Base-by-base conservation (phyloP, 768 basidiomycete genomes). In the Roridomyces roridus region DNA sequence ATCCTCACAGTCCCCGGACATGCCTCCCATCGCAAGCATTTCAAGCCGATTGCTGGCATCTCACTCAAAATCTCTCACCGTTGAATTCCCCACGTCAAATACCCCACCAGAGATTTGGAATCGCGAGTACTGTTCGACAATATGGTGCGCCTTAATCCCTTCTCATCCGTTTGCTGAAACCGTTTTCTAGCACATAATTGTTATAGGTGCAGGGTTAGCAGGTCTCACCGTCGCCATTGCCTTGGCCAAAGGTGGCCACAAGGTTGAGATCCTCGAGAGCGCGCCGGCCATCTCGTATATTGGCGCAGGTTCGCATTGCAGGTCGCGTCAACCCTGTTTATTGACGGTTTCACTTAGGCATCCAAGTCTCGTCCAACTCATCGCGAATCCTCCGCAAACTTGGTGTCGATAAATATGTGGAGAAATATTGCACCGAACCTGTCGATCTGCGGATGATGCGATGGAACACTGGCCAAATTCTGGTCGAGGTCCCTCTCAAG, bases 371-470 rank as follows among this genome's bases (percentile, higher is more conserved):
- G 3, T 17, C 60, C 21, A 62, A 62, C 51, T 62, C 60, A 20
- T 62, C 60, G 18, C 56, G 49, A 34, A 50, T 62, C 5, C 45
- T 62, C 1, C 60, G 60, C 18, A 58, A 35, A 40, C 53, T 62
- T 5, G 60, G 60, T 12, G 24, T 62, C 28, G 60, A 59, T 40
- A 53, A 62, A 35, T 62, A 51, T 51, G 53, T 62, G n/a, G 60
- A 62, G 45, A 58, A 26, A 48, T 62, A 62, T 18, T 57, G 55
- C 46, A 59, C 57, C 18, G 60, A 62, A 34, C 60, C 60, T n/a
- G 41, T 62, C 37, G 60, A 62, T 37, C 11, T 59, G 15, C 44
- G 44, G 39, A 62, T 62, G 60, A 59, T 62, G 55, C 60, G 60
- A 18, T 62, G 60, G 60, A 42, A 62, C 31, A 31, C 58, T 26